A percentile compares a stretch with the other conserved stretches of the same genome.
phyloP scores from a whole-genome alignment of 257 asterid genomes.

The Haberlea rhodopensis region DNA sequence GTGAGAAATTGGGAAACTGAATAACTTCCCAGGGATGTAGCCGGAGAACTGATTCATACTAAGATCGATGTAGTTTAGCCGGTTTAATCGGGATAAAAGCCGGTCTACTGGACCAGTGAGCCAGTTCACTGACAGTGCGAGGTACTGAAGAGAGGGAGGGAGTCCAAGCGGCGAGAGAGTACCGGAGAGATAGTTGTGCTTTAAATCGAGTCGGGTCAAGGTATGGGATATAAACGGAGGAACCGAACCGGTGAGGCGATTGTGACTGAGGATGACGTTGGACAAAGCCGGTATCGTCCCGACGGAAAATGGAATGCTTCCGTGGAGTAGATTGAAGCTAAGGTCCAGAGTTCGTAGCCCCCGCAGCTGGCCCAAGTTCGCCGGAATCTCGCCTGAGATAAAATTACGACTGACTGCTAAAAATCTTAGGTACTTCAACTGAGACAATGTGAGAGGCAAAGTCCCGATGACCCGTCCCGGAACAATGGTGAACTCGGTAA shows the following conservation, averaged over 20 bases:
- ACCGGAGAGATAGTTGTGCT: slow-evolving; percentile 77
- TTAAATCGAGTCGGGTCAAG: slow-evolving; percentile 73
- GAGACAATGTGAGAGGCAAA: slow-evolving; percentile 62
- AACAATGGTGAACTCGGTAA: slow-evolving; percentile 72
- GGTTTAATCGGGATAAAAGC: slow-evolving; percentile 41
- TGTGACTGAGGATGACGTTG: slow-evolving; percentile 67
- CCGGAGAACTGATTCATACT: slow-evolving; percentile 83
- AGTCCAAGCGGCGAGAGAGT: slow-evolving; percentile 47
- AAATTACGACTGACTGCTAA: slow-evolving; percentile 68
- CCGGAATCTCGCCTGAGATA: slow-evolving; percentile 69
- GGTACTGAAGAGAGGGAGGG: slow-evolving; percentile 67
- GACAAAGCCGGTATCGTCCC: slow-evolving; percentile 60
- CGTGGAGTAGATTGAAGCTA: slow-evolving; percentile 65
- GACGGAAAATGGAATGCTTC: slow-evolving; percentile 51
- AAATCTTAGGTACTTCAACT: slow-evolving; percentile 51
- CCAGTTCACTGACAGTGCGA: slow-evolving; percentile 74
- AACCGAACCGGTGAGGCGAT: slow-evolving; percentile 59
- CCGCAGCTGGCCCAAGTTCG: slow-evolving; percentile 55
- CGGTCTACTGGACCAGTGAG: slow-evolving; percentile 65
- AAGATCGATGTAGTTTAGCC: slow-evolving; percentile 64
- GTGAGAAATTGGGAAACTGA: slow-evolving; percentile 53
- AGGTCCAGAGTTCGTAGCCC: slow-evolving; percentile 69
- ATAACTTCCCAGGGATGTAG: slow-evolving; percentile 47
- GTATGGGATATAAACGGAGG: slow-evolving; percentile 57
- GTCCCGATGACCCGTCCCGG: slow-evolving; percentile 78